These are phyloP conservation scores for Nothophaeocryptopus gaeumannii DNA, from an alignment of 2,329 filamentous ascomycete genomes.

Conservation along the genomic window DNA sequence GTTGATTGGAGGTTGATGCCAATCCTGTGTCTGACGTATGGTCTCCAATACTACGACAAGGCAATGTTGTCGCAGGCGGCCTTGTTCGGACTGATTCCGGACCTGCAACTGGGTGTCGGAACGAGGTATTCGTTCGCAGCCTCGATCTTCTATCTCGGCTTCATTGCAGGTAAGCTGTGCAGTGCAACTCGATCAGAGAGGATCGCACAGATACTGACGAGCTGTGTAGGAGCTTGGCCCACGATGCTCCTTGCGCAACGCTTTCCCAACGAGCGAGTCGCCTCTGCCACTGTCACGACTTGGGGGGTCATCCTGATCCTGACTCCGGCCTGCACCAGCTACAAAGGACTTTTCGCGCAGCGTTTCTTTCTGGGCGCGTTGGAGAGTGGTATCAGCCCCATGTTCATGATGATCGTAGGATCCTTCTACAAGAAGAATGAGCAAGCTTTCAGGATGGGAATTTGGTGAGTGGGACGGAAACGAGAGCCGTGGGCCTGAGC, in stretches of 20 bases:
- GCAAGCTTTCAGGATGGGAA: conserved; percentile 28
- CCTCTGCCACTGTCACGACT: conserved; percentile 36
- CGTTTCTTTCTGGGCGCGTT: conserved; percentile 57
- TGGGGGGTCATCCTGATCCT: conserved; percentile 41
- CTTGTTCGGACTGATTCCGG: conserved; percentile 42
- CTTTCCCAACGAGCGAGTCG: conserved; percentile 48
- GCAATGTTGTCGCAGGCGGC: conserved; percentile 55
- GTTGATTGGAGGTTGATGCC: conserved; percentile 48
- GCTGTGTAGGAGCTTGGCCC: conserved; percentile 39
- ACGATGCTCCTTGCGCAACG: conserved; percentile 44
- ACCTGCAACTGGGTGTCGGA: conserved; percentile 42
- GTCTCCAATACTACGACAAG: conserved; percentile 52
- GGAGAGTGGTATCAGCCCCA: conserved; percentile 45
- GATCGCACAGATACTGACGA: not conserved
- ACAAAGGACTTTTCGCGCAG: conserved; percentile 43
- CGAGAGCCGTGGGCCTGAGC: not conserved
- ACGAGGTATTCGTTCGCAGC: conserved; percentile 46
- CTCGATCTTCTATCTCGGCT: conserved; percentile 51
- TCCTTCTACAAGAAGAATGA: conserved; percentile 30
- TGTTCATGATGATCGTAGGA: conserved; percentile 18
- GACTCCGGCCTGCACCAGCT: conserved; percentile 41
- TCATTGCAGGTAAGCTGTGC: conserved; percentile 41
- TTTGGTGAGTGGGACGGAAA: not conserved
- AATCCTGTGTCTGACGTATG: conserved; percentile 47
- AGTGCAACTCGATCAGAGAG: not conserved